These are phyloP conservation scores for Trichoderma virens DNA, from an alignment of 495 filamentous ascomycete genomes.

Conservation along the genomic window DNA sequence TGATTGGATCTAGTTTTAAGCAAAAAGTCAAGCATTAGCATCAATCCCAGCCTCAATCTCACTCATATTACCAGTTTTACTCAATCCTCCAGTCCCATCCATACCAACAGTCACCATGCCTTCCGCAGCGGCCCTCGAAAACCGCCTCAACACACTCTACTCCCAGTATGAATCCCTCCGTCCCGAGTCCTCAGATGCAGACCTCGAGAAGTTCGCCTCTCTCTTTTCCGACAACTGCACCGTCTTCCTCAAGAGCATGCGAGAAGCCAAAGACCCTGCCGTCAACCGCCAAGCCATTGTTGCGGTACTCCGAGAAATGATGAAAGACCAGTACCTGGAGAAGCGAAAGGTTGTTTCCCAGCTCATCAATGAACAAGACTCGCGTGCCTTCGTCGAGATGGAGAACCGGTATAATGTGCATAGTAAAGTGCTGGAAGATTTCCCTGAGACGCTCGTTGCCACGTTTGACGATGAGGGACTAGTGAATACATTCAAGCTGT, in stretches of 20 bases:
- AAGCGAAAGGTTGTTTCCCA: neutral
- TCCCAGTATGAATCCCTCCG: constrained; percentile 10
- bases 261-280: constrained; percentile 12
- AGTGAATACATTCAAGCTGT: constrained; percentile 13
- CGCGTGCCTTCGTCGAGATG: constrained; percentile 15
- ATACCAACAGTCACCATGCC: neutral
- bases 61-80: no score
- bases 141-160: constrained; percentile 16
- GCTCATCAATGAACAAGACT: constrained; percentile 1
- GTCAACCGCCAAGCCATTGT: constrained; percentile 13
- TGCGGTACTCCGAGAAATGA: neutral
- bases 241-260: constrained; percentile 18
- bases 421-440: constrained; percentile 4
- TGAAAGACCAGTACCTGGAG: neutral
- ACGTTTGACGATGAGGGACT: constrained; percentile 14
- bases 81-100: no score
- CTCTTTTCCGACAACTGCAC: constrained; percentile 17
- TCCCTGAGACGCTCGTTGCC: constrained; percentile 13
- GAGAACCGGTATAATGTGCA: constrained; percentile 9
- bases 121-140: neutral
- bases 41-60: no score
- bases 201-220: constrained; percentile 13
- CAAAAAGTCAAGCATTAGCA: no score
- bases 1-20: no score
- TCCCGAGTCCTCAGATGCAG: constrained; percentile 12